A percentile compares a stretch with the other conserved stretches of the same genome.
Evolutionary conservation across 495 filamentous ascomycete genomes (phyloP).

Genomic region (Lepraria neglecta): DNA sequence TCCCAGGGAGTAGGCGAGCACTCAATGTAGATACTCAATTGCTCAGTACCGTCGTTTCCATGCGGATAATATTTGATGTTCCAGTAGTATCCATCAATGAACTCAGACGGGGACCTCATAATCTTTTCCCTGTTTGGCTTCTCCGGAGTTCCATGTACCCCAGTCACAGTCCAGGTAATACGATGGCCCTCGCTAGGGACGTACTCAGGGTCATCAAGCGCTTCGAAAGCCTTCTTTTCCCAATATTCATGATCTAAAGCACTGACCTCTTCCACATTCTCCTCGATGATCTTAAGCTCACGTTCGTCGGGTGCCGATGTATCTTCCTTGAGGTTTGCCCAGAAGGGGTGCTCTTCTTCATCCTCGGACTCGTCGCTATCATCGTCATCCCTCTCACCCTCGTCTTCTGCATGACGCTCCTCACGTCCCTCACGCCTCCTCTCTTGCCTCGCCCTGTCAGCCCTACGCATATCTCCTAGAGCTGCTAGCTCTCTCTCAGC

Average conservation of each 20-base stretch:
- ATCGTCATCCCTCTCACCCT: slow-evolving; percentile 21
- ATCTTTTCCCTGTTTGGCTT: slow-evolving; percentile 52
- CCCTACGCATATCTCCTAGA: neutral
- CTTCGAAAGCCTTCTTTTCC: slow-evolving; percentile 51
- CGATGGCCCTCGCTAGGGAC: slow-evolving; percentile 45
- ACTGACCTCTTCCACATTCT: slow-evolving; percentile 43
- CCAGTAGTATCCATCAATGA: slow-evolving; percentile 60
- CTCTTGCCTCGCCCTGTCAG: slow-evolving; percentile 8
- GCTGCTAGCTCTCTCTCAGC: slow-evolving; percentile 14
- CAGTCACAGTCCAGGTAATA: slow-evolving; percentile 55
- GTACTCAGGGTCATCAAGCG: slow-evolving; percentile 57
- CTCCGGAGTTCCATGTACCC: slow-evolving; percentile 56
- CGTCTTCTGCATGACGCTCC: slow-evolving; percentile 18
- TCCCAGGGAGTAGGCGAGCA: slow-evolving; percentile 46
- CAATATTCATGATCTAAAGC: slow-evolving; percentile 55
- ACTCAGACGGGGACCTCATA: slow-evolving; percentile 54
- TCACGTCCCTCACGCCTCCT: slow-evolving; percentile 15
- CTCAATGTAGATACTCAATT: slow-evolving; percentile 59
- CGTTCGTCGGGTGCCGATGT: slow-evolving; percentile 50
- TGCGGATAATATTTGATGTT: slow-evolving; percentile 64
- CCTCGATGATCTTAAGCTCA: slow-evolving; percentile 55
- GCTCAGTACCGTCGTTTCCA: slow-evolving; percentile 53
- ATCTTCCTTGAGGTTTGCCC: slow-evolving; percentile 51
- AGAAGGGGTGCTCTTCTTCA: slow-evolving; percentile 43
- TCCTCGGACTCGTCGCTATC: slow-evolving; percentile 25